Evolutionary conservation across 2,329 filamentous ascomycete genomes (phyloP).

Genomic region (Claviceps africana): DNA sequence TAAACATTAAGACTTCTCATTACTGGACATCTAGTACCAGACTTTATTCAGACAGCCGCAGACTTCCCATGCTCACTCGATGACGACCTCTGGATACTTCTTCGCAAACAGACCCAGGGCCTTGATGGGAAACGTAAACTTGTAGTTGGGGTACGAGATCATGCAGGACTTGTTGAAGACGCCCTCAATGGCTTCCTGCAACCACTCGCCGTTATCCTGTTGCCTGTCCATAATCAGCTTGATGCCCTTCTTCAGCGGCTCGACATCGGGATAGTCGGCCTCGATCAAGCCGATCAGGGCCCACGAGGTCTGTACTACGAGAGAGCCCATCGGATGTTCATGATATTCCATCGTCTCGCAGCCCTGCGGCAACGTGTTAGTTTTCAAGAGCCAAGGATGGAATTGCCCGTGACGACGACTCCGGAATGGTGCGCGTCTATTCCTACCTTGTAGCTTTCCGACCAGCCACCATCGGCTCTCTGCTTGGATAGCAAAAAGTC

Average conservation of each 20-base stretch:
- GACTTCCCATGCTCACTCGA: slow-evolving; percentile 16
- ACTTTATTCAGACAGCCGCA: neutral
- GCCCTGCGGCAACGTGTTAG: slow-evolving; percentile 31
- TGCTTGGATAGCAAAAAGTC: slow-evolving; percentile 78
- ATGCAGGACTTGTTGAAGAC: slow-evolving; percentile 99
- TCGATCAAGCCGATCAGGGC: slow-evolving; percentile 70
- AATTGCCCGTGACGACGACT: neutral
- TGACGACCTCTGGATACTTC: slow-evolving; percentile 51
- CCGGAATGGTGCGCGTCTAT: neutral
- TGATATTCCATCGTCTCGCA: slow-evolving; percentile 65
- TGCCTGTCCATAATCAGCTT: slow-evolving; percentile 75
- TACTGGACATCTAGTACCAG: neutral
- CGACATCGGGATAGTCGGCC: slow-evolving; percentile 63
- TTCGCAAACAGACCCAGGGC: slow-evolving; percentile 79
- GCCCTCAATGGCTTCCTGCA: slow-evolving; percentile 89
- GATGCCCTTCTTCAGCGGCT: slow-evolving; percentile 59
- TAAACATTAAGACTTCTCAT: neutral
- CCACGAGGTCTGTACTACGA: slow-evolving; percentile 94
- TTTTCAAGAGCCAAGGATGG: neutral
- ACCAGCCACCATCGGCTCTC: slow-evolving; percentile 85
- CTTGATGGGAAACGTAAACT: slow-evolving; percentile 89
- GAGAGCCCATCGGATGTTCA: slow-evolving; percentile 61
- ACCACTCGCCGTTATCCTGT: slow-evolving; percentile 81
- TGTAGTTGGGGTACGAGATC: slow-evolving; percentile 99
- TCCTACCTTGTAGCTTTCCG: slow-evolving; percentile 67